phyloP scores from a whole-genome alignment of 805 yeast genomes.

The Scheffersomyces lignosus region DNA sequence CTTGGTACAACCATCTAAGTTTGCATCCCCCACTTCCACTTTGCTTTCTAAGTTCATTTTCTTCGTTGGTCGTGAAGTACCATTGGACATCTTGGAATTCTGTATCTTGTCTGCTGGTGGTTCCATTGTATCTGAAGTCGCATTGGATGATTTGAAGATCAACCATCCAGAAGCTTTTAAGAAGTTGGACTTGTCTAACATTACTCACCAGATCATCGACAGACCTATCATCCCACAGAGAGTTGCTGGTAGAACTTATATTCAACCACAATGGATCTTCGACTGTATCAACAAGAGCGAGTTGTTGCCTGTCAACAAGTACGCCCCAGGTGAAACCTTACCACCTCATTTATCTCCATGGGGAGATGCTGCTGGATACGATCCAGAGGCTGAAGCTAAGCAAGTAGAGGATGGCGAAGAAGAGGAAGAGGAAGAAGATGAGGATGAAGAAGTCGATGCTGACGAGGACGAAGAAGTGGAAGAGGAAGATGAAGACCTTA shows the following conservation, averaged over 20 bases:
- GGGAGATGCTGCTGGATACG: slow-evolving; percentile 93
- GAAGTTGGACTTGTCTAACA: slow-evolving; percentile 58
- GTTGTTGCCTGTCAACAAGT: slow-evolving; percentile 72
- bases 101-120: slow-evolving; percentile 87
- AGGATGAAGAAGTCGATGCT: slow-evolving; percentile 30
- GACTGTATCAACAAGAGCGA: slow-evolving; percentile 81
- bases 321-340: slow-evolving; percentile 90
- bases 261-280: slow-evolving; percentile 98
- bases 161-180: slow-evolving; percentile 44
- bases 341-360: slow-evolving; percentile 99
- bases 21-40: slow-evolving; percentile 57
- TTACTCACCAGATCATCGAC: slow-evolving; percentile 94
- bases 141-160: slow-evolving; percentile 70
- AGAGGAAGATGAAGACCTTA: slow-evolving; percentile 59
- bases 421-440: slow-evolving; percentile 52
- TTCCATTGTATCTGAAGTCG: slow-evolving; percentile 77
- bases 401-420: slow-evolving; percentile 47
- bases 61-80: slow-evolving; percentile 92
- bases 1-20: slow-evolving; percentile 63
- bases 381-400: slow-evolving; percentile 65
- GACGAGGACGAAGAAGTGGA: slow-evolving; percentile 55
- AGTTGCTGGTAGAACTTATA: slow-evolving; percentile 87
- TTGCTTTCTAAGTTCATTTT: slow-evolving; percentile 77
- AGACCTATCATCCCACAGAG: slow-evolving; percentile 78
- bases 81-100: slow-evolving; percentile 87